Conservation (phyloP, 164 flowering plant species). For the Piper longum region DNA sequence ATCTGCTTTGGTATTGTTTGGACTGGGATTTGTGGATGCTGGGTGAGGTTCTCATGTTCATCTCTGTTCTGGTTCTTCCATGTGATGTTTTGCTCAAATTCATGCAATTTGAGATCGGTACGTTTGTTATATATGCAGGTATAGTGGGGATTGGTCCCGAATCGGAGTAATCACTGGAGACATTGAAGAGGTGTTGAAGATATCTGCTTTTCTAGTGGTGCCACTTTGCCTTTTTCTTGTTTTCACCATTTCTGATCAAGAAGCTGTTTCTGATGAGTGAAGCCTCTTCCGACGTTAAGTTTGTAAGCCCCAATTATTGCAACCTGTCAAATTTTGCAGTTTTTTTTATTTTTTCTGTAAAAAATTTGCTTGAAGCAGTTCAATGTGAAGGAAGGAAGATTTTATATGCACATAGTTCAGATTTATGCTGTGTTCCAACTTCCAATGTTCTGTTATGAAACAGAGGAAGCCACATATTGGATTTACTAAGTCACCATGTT, state of each 20-base stretch:
- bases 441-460: not conserved
- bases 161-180: conserved; percentile 71
- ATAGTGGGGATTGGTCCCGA: conserved; percentile 93
- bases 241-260: conserved; percentile 17
- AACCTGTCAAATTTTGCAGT: not conserved
- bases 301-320: not conserved
- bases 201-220: conserved; percentile 51
- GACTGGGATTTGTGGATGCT: conserved; percentile 76
- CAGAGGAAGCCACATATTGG: not conserved
- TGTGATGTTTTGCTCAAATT: not conserved
- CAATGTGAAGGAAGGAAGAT: not conserved
- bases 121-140: conserved; percentile 27
- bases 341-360: not conserved
- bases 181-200: conserved; percentile 53
- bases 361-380: not conserved
- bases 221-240: conserved; percentile 55
- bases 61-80: not conserved
- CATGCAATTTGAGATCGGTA: not conserved
- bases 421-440: not conserved
- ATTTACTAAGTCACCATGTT: too few species aligned
- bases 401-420: not conserved
- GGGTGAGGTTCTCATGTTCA: conserved; percentile 31
- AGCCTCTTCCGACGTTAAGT: not conserved
- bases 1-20: conserved; percentile 43
- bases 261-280: conserved; percentile 2